Conservation (phyloP, 2,329 filamentous ascomycete genomes). For the Fusarium drepaniforme region DNA sequence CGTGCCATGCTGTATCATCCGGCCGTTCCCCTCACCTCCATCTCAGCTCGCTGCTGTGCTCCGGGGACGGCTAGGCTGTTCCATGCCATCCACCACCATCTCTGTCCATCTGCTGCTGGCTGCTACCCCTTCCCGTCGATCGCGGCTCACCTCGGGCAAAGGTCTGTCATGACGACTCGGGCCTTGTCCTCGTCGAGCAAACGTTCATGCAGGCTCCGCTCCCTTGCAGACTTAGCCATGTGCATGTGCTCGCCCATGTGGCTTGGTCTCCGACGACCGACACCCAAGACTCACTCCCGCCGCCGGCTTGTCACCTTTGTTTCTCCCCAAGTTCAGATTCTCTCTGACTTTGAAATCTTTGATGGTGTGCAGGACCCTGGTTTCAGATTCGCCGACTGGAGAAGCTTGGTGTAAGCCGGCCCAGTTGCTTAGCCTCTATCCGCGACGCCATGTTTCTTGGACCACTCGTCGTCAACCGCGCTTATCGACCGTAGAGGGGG, state of each 20-base stretch:
- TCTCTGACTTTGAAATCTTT: conserved; percentile 1
- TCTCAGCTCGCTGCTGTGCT: not conserved
- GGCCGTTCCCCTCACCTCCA: not conserved
- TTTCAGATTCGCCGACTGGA: conserved; percentile 3
- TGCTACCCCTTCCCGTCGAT: conserved; percentile 33
- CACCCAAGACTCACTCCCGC: conserved; percentile 20
- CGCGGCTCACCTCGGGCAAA: conserved; percentile 16
- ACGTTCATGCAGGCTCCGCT: conserved; percentile 44
- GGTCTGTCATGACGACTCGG: conserved; percentile 25
- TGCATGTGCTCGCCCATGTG: conserved; percentile 41
- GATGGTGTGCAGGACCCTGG: conserved; percentile 35
- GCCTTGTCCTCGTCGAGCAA: conserved; percentile 15
- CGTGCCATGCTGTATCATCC: conserved; percentile 6
- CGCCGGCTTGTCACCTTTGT: conserved; percentile 9
- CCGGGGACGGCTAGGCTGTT: not conserved
- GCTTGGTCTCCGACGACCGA: conserved; percentile 16
- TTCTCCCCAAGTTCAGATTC: conserved; percentile 10
- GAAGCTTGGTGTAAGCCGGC: conserved; percentile 10
- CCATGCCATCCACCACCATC: conserved; percentile 2
- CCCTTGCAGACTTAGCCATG: conserved; percentile 32
- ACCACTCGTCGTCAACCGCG: conserved; percentile 3
- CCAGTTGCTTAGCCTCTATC: conserved; percentile 4
- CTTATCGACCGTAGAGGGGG: conserved; percentile 16
- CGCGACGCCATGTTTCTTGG: not conserved
- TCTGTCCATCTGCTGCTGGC: not conserved